Conservation (phyloP, 2,329 filamentous ascomycete genomes). For the Colletotrichum trifolii region DNA sequence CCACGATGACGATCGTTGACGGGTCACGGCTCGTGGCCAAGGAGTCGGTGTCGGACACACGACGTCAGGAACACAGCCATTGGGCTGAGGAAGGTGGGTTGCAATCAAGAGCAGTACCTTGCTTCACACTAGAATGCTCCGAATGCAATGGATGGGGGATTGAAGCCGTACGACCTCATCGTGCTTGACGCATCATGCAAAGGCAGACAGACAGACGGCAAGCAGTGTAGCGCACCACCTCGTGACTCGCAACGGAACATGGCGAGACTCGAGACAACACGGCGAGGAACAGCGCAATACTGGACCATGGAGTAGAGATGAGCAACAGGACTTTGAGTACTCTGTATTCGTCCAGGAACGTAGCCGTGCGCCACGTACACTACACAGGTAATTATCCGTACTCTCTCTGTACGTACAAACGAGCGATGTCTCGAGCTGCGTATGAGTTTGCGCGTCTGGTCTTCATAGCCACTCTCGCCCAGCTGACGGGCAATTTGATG, state of each 20-base stretch:
- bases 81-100: conserved; percentile 8
- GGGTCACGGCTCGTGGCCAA: conserved; percentile 28
- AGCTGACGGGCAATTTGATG: conserved; percentile 19
- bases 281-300: neutral
- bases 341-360: too few relatives aligned
- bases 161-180: conserved; percentile 36
- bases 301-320: too few relatives aligned
- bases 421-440: neutral
- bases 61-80: conserved; percentile 30
- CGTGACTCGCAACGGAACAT: too few relatives aligned
- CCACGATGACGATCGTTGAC: conserved; percentile 18
- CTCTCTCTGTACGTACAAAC: too few relatives aligned
- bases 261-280: neutral
- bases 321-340: too few relatives aligned
- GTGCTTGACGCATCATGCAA: conserved; percentile 30
- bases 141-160: conserved; percentile 13
- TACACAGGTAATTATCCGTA: too few relatives aligned
- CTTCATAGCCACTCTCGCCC: neutral
- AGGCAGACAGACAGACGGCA: neutral
- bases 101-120: conserved; percentile 19
- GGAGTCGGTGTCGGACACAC: conserved; percentile 17
- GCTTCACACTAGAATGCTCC: conserved; percentile 4
- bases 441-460: neutral
- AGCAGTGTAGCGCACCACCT: neutral
- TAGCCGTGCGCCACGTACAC: too few relatives aligned